Evolutionary conservation across 768 basidiomycete genomes (phyloP), one percentile per base, ranked within the genome.

Genomic region (Termitomyces eurrhizus): DNA sequence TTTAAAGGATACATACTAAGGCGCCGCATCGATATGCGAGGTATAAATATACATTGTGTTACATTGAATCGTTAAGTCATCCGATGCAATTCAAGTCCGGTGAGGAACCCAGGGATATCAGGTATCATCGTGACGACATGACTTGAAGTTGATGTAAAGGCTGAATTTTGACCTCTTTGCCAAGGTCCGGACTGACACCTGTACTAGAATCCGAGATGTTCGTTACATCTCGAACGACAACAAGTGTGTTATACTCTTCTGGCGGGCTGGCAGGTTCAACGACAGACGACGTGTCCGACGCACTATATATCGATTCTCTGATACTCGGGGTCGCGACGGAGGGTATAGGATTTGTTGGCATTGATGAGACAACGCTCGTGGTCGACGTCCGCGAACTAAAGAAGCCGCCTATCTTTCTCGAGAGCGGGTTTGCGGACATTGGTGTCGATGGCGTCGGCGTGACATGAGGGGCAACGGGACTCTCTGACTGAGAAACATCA

Each of bases 341-440:
- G 57, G 75, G 75, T 56, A 75, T 59, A 35, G 69, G 73, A 7
- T 73, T 72, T 16, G 70, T 63, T 24, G 67, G 58, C 16, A 71
- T 52, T 16, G 65, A 62, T 33, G 62, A 41, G 5, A 64, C 21
- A 0, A 77, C 64, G 3, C 73, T 69, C 0, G 56, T 37, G 4
- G 63, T 59, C 11, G 66, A 60, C 24, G 73, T 73, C 61, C 86
- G 77, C 33, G 85, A 77, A 58, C 80, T 76, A 69, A 92, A 92
- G 71, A 92, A 85, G 9, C 85, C 86, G 4, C 88, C 88, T 48
- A 92, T 66, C 74, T 89, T 91, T 66, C 80, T 80, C 37, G 84
- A 72, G n/a, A 86, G 74, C 1, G 84, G 84, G 18, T 79, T 76
- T 16, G 73, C 68, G 3, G 72, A 64, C 16, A 65, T 66, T 16